Base-by-base conservation (phyloP, 2,329 filamentous ascomycete genomes). In the Neodidymelliopsis sp. region DNA sequence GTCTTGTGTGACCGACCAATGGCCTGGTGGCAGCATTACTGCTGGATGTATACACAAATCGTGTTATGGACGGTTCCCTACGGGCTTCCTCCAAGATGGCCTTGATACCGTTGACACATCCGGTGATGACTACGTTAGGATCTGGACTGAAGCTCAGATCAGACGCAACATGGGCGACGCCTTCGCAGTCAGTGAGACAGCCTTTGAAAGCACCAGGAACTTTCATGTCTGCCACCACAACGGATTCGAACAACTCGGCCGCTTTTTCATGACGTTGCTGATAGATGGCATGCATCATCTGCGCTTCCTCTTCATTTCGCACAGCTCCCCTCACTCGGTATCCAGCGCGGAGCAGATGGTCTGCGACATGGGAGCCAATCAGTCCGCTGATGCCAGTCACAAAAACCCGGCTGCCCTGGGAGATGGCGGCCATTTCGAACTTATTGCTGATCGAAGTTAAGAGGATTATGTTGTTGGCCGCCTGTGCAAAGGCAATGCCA, bases 361-460 rank as follows among this genome's bases (percentile, higher is more conserved):
- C 63, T 19, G 61, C 65, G n/a, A 69, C 54, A 23, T 70, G 65
- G 16, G 54, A 57, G 13, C 60, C 69, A 38, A 72, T 63, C 16
- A 67, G 54, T n/a, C 69, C 67, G 48, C 65, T 70, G 23, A 57
- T 53, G 18, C 67, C 69, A 4, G 68, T 71, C 0, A 71, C 62
- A 13, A 71, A 59, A 36, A 71, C 49, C 19, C 50, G 41, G 18
- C 60, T 59, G 27, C 63, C 63, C 31, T 56, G 48, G 1, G 46
- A 12, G 18, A 60, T 49, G n/a, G 36, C 37, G 16, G 40, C 15
- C 30, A 43, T 43, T n/a, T n/a, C n/a, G n/a, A n/a, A n/a, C n/a
- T n/a, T n/a, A n/a, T n/a, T n/a, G n/a, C n/a, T n/a, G n/a, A n/a
- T n/a, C n/a, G n/a, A n/a, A n/a, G n/a, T n/a, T n/a, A n/a, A n/a